Conservation (phyloP, 345 rosid genomes). For the Limnanthes douglasii region DNA sequence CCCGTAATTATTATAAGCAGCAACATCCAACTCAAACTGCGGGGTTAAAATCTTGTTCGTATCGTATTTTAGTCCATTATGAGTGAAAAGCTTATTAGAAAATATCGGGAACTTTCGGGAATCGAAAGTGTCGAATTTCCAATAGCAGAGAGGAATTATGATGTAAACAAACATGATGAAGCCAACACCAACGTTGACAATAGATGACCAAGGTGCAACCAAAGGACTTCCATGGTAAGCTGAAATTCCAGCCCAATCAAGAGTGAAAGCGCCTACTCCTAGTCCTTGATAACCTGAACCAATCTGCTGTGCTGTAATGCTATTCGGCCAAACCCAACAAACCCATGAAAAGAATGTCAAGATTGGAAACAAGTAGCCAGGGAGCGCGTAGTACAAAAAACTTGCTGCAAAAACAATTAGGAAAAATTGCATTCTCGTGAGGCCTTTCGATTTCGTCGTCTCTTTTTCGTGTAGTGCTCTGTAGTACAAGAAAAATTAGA, state of each 20-base stretch:
- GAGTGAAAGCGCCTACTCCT: conserved; percentile 82
- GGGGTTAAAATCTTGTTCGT: conserved; percentile 71
- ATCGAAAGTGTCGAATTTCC: conserved; percentile 84
- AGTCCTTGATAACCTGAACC: conserved; percentile 98
- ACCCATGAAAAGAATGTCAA: conserved; percentile 98
- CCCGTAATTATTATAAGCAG: conserved; percentile 58
- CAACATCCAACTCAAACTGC: conserved; percentile 38
- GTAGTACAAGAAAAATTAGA: no score
- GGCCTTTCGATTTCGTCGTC: conserved; percentile 22
- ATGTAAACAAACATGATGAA: conserved; percentile 91
- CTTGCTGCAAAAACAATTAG: conserved; percentile 43
- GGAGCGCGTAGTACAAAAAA: conserved; percentile 67
- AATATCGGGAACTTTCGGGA: conserved; percentile 83
- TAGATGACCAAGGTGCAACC: conserved; percentile 84
- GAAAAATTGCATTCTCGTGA: conserved; percentile 78
- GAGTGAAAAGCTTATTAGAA: conserved; percentile 74
- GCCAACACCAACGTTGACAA: conserved; percentile 79
- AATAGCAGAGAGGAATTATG: conserved; percentile 82
- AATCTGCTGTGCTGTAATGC: conserved; percentile 89
- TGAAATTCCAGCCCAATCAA: conserved; percentile 99
- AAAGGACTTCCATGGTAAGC: conserved; percentile 98
- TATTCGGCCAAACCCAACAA: conserved; percentile 82
- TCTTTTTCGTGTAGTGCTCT: conserved; percentile 98
- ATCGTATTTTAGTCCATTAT: conserved; percentile 64
- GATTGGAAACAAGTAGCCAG: conserved; percentile 80